Evolutionary conservation across 148 eudicot species (phyloP), one percentile per base, ranked within the genome.

Genomic region (Silene uniflora): DNA sequence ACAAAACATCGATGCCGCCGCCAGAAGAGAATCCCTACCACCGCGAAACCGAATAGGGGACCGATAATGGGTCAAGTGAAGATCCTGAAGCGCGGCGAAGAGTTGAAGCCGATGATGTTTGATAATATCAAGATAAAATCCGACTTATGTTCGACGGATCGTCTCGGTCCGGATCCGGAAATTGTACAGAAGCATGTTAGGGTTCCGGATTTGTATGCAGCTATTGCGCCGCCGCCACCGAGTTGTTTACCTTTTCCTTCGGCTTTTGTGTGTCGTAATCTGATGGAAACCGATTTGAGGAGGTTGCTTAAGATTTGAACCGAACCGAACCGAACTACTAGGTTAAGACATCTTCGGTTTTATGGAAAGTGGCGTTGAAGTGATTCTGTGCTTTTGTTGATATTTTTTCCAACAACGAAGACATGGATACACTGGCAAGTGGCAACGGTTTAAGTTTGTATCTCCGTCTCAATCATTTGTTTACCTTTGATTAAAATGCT

Each of bases 141-240:
- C 21, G 82, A 72, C 11, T 13, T 87, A 70, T 78, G 74, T 44
- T 78, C 88, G 0, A 76, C 87, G 62, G 82, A 81, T 42, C 86
- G 84, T 54, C 60, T 89, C 67, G 91, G 87, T 27, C 91, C 91
- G 17, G 91, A 90, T 47, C 88, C 90, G 66, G 86, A 82, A 44
- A 84, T 71, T 72, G 82, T 85, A 1, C 68, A 60, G 78, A 83
- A 73, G 47, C 80, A 85, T 32, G 74, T 88, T 73, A 77, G 78
- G 84, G 86, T 85, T 79, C 70, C 87, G 11, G 82, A 80, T 75
- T 25, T 75, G 12, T 80, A 75, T 58, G 82, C 82, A 7, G 82
- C 75, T 23, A 49, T 71, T 14, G 64, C 75, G 1, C 29, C 82
- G 21, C 82, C 82, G 65, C 66, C 69, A 5, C 82, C 82, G 0